Evolutionary conservation across 371 early-diverging fungal genomes (phyloP).

Genomic region (Mucor sp.): DNA sequence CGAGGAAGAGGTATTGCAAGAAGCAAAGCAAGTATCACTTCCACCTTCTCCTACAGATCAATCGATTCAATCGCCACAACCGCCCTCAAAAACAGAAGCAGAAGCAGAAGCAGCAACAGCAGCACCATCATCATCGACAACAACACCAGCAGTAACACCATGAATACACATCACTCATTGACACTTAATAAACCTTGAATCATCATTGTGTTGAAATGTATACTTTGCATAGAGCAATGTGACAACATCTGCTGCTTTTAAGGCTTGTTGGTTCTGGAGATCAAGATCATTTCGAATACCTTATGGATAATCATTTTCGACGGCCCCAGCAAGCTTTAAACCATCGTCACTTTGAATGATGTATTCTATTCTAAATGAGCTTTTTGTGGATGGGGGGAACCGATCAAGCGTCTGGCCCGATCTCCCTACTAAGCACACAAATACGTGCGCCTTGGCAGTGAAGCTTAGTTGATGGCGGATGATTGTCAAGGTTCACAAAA

Average conservation of each 20-base stretch:
- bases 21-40: slow-evolving; percentile 13
- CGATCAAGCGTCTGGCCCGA: not conserved
- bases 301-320: not conserved
- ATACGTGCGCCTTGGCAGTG: not conserved
- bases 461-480: not conserved
- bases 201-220: not conserved
- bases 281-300: not conserved
- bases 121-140: not conserved
- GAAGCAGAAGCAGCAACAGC: not conserved
- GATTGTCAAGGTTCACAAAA: not conserved
- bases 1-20: slow-evolving; percentile 4
- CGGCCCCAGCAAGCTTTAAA: not conserved
- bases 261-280: not conserved
- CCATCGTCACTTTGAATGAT: too few relatives aligned
- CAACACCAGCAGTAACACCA: slow-evolving; percentile 2
- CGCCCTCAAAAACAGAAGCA: not conserved
- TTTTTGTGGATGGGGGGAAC: not conserved
- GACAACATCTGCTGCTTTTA: not conserved
- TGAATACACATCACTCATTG: not conserved
- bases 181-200: not conserved
- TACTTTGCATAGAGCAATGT: not conserved
- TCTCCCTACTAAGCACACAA: not conserved
- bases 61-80: not conserved
- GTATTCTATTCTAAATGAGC: too few relatives aligned
- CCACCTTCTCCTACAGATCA: slow-evolving; percentile 16